Base-by-base conservation (phyloP, 202 grass and related monocot species). In the Schoenoplectus triqueter region DNA sequence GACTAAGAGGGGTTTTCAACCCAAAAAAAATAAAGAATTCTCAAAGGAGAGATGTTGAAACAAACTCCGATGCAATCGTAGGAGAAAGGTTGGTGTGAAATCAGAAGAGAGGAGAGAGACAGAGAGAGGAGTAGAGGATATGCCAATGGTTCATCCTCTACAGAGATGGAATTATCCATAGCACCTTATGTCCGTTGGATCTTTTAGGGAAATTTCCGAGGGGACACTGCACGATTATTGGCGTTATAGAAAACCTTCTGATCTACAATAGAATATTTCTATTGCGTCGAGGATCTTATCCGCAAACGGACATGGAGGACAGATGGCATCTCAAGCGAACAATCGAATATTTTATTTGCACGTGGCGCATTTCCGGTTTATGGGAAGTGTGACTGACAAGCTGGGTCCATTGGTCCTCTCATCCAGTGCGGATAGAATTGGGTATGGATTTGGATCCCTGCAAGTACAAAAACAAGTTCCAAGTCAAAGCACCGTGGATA, bases 161-260 rank as follows among this genome's bases (percentile, higher is more conserved):
- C 20, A 77, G 13, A 6, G 11, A 14, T 59, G 11, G 31, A 41
- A 9, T 15, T 40, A 5, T 39, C 2, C 13, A 15, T 5, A 5
- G 6, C 31, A 11, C 20, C 11, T 77, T 0, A 18, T 0, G 13
- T 9, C 69, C n/a, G 69, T 72, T 1, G 2, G 69, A 72, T 72
- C 69, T 19, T 18, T 0, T 8, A 49, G 7, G 9, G 69, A 72
- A 72, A 1, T 72, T 47, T 6, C 8, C 21, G 40, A 31, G 31
- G 5, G 4, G 5, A 41, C 0, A 1, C 40, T 40, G 11, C 51
- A 76, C 50, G 20, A 15, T 7, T 8, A 7, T n/a, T 77, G 21
- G 41, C 3, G 5, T 3, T 0, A n/a, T n/a, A 0, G n/a, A 31
- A 0, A 11, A 0, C 20, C 51, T 6, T 77, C 5, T 0, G 50